A percentile compares a stretch with the other conserved stretches of the same genome.
Evolutionary conservation across 352 stramenopile species (phyloP).

Genomic region (Pythium oligandrum): DNA sequence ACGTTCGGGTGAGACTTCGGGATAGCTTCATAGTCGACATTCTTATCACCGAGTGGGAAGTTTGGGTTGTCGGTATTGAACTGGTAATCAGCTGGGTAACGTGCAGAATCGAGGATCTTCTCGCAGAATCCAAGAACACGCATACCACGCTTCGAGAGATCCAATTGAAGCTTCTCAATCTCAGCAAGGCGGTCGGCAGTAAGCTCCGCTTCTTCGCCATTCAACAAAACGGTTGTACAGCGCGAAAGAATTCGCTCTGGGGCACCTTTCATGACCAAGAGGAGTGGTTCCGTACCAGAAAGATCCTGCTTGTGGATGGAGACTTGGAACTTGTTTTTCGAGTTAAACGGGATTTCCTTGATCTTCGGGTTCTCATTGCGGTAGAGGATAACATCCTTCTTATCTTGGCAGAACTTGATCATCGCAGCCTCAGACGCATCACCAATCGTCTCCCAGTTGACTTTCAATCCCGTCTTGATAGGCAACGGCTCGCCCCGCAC

Average conservation of each 20-base stretch:
- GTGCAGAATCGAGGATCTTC: constrained; percentile 21
- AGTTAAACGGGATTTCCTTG: constrained; percentile 46
- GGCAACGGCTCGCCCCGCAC: constrained; percentile 21
- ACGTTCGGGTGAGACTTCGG: constrained; percentile 12
- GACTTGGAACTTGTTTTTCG: constrained; percentile 40
- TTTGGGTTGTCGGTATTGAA: constrained; percentile 26
- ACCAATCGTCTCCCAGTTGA: constrained; percentile 38
- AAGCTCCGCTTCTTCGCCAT: constrained; percentile 43
- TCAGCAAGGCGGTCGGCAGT: constrained; percentile 25
- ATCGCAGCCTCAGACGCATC: constrained; percentile 35
- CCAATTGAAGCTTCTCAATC: constrained; percentile 51
- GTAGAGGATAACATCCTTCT: constrained; percentile 26
- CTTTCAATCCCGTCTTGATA: constrained; percentile 27
- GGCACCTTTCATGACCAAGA: constrained; percentile 86
- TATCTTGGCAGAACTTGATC: constrained; percentile 34
- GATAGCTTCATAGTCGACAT: constrained; percentile 11
- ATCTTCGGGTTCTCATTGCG: constrained; percentile 24
- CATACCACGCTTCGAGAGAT: constrained; percentile 46
- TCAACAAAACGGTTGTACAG: constrained; percentile 65
- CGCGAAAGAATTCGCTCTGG: constrained; percentile 82
- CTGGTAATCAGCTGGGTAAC: constrained; percentile 18
- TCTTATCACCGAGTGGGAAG: constrained; percentile 23
- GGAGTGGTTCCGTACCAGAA: constrained; percentile 12
- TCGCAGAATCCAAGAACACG: constrained; percentile 50
- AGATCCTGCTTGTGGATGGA: constrained; percentile 35